Base-by-base conservation (phyloP, 805 yeast species). In the Metschnikowia lachancei region DNA sequence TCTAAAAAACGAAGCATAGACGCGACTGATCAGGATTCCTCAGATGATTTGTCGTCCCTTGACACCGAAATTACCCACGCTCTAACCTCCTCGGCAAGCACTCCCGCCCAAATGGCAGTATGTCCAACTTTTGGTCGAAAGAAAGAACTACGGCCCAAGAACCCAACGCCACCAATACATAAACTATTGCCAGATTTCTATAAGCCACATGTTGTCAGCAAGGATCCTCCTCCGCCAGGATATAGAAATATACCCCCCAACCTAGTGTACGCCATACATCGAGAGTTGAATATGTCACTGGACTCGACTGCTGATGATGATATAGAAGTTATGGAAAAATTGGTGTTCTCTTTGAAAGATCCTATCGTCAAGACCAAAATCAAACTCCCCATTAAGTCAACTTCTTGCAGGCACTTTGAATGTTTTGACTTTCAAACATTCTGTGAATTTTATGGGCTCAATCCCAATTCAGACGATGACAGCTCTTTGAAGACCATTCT, bases 391-490 rank as follows among this genome's bases (percentile, higher is more conserved):
- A 67, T 72, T 9, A 72, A 70, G 54, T 63, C 75, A 5, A 49
- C 54, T 8, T 45, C 49, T 0, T 72, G 77, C 51, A 52, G 53
- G 26, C 77, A 72, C 50, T 70, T 72, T 50, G 76, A 70, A 57
- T 72, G 76, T 54, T 72, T 72, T 55, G 77, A 72, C 47, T 69
- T 64, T 42, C 69, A 70, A 11, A 69, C 57, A 33, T 72, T 72
- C 44, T 72, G 76, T 52, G 44, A 61, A 14, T 70, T 70, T 50
- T 66, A 70, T 50, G 65, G 60, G 24, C 60, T 72, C 4, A 63
- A 70, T 12, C 52, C 50, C 3, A 69, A 69, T 1, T 56, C 63
- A 8, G 51, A 26, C 10, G 28, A 26, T 26, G 28, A 54, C 36
- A 43, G 41, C 11, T 44, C 53, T 2, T 51, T 65, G 2, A 59